phyloP scores from a whole-genome alignment of 441 rosid genomes.

The Arabidopsis lyrata region DNA sequence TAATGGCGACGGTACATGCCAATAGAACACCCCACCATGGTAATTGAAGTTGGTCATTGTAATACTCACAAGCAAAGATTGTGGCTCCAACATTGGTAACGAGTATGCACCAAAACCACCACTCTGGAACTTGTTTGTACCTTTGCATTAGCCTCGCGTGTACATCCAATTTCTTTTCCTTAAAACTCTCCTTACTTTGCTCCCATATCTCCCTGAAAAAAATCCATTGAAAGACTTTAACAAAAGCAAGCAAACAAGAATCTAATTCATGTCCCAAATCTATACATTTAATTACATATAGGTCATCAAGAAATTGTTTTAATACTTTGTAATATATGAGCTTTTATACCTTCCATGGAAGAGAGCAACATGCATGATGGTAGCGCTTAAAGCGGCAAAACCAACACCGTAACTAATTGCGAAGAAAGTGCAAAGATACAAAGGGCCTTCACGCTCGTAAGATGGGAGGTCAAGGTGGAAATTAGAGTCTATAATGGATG shows the following conservation, averaged over 20 bases:
- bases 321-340: background rate
- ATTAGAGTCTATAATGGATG: conserved; percentile 68
- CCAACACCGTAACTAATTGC: conserved; percentile 92
- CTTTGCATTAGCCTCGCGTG: conserved; percentile 80
- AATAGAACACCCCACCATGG: conserved; percentile 98
- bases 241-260: conserved; percentile 7
- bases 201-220: conserved; percentile 76
- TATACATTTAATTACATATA: background rate
- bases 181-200: conserved; percentile 79
- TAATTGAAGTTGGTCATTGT: conserved; percentile 82
- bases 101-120: conserved; percentile 92
- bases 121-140: conserved; percentile 82
- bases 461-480: conserved; percentile 81
- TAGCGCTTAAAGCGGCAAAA: conserved; percentile 88
- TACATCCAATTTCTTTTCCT: conserved; percentile 65
- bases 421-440: conserved; percentile 85
- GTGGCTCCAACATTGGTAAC: conserved; percentile 64
- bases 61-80: conserved; percentile 83
- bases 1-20: conserved; percentile 81
- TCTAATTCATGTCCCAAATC: background rate
- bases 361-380: conserved; percentile 77
- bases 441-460: conserved; percentile 81
- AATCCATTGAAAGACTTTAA: background rate
- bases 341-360: conserved; percentile 89
- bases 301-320: background rate